A percentile compares a stretch with the other conserved stretches of the same genome.
phyloP scores from a whole-genome alignment of 2,329 filamentous ascomycete species.

The Colletotrichum trifolii region DNA sequence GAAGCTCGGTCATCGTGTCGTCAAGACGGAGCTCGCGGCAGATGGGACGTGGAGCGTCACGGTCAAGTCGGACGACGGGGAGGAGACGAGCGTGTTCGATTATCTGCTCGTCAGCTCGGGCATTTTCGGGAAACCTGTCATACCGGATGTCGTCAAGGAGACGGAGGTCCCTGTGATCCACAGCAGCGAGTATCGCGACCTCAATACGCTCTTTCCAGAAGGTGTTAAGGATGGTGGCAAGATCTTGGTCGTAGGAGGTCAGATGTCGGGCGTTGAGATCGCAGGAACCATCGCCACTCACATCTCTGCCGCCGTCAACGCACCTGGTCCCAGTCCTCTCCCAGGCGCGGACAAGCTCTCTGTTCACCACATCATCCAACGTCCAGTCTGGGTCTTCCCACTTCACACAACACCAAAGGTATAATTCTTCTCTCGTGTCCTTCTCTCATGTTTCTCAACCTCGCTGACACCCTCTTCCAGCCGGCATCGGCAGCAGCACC shows the following conservation, averaged over 20 bases:
- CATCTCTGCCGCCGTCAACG: conserved; percentile 71
- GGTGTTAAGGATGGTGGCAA: conserved; percentile 60
- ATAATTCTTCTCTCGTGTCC: conserved; percentile 12
- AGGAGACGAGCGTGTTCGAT: conserved; percentile 70
- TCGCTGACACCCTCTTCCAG: conserved; percentile 46
- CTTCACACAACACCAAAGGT: conserved; percentile 64
- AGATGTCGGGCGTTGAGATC: conserved; percentile 85
- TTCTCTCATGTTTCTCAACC: not conserved
- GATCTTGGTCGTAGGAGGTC: conserved; percentile 80
- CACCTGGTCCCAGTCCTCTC: conserved; percentile 56
- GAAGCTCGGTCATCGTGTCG: conserved; percentile 61
- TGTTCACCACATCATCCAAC: conserved; percentile 76
- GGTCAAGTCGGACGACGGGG: conserved; percentile 47
- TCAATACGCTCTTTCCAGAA: conserved; percentile 58
- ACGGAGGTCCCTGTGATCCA: conserved; percentile 67
- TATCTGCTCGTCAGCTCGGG: conserved; percentile 79
- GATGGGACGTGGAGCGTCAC: conserved; percentile 55
- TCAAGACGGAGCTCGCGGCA: conserved; percentile 49
- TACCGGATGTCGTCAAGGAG: conserved; percentile 55
- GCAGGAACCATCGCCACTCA: conserved; percentile 78
- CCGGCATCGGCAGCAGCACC: conserved; percentile 61
- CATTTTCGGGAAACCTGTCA: conserved; percentile 75
- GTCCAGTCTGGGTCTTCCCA: conserved; percentile 79
- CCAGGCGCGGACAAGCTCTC: conserved; percentile 60
- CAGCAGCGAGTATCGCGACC: conserved; percentile 73